Conservation (phyloP, 805 yeast genomes). For the Lipomyces orientalis region DNA sequence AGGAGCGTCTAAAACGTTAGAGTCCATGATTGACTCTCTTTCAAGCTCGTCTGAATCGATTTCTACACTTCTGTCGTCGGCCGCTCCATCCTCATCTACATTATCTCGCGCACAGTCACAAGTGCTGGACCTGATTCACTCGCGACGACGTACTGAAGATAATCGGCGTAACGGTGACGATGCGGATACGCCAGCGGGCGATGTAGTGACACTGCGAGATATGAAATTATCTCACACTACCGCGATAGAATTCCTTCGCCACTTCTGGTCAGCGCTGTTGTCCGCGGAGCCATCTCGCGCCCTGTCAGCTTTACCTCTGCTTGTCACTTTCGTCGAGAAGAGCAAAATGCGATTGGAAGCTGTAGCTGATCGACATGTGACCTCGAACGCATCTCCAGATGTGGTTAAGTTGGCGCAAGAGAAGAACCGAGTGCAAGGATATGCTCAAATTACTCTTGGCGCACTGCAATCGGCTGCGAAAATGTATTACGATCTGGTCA, state of each 20-base stretch:
- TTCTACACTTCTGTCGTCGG: conserved; percentile 11
- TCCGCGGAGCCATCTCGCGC: conserved; percentile 54
- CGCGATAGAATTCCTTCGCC: conserved; percentile 74
- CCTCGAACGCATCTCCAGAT: conserved; percentile 20
- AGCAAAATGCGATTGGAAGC: conserved; percentile 54
- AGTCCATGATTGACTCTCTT: conserved; percentile 1
- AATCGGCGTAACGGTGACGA: conserved; percentile 27
- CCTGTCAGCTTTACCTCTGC: conserved; percentile 48
- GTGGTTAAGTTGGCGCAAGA: conserved; percentile 33
- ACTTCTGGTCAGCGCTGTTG: conserved; percentile 71
- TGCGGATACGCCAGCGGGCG: conserved; percentile 40
- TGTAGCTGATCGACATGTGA: conserved; percentile 35
- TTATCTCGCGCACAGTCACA: conserved; percentile 24
- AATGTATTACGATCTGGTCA: conserved; percentile 15
- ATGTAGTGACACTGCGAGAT: conserved; percentile 51
- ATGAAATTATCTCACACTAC: conserved; percentile 71
- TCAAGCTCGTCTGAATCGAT: conserved; percentile 15
- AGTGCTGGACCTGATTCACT: conserved; percentile 28
- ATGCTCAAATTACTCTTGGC: too few species aligned
- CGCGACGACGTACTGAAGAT: conserved; percentile 36
- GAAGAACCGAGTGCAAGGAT: too few species aligned
- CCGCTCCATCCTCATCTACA: conserved; percentile 8
- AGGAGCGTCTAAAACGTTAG: not conserved
- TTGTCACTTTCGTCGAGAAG: conserved; percentile 57
- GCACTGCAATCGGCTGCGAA: conserved; percentile 16